phyloP scores from a whole-genome alignment of 805 yeast species.

The Nakazawaea molendinolei region DNA sequence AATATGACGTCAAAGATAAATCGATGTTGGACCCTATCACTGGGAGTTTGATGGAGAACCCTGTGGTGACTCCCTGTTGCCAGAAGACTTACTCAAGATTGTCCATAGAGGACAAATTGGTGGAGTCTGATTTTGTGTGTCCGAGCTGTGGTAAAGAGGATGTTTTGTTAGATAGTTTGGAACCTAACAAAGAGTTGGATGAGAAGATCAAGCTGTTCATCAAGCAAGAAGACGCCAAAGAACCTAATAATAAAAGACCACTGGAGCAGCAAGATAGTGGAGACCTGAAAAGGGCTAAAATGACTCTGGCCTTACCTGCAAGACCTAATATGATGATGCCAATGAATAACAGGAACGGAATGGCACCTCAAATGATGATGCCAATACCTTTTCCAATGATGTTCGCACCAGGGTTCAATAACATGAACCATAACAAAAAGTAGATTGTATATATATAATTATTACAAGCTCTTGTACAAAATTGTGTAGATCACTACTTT shows the following conservation, averaged over 20 bases:
- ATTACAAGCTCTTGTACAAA: too few relatives aligned
- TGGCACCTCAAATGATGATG: conserved; percentile 2
- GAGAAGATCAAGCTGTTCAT: conserved; percentile 46
- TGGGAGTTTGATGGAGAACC: conserved; percentile 55
- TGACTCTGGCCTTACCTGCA: conserved; percentile 6
- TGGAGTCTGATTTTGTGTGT: conserved; percentile 84
- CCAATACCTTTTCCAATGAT: conserved; percentile 11
- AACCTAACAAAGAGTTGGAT: conserved; percentile 53
- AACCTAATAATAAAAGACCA: conserved; percentile 8
- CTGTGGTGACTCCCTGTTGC: conserved; percentile 76
- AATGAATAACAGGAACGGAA: neutral
- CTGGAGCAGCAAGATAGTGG: conserved; percentile 2
- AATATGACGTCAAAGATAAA: conserved; percentile 48
- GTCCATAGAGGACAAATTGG: conserved; percentile 56
- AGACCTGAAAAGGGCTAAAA: conserved; percentile 6
- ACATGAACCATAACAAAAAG: too few relatives aligned
- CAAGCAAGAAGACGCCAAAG: conserved; percentile 24
- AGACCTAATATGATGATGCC: conserved; percentile 6
- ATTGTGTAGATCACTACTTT: too few relatives aligned
- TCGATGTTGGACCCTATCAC: conserved; percentile 67
- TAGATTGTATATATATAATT: too few relatives aligned
- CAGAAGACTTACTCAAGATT: conserved; percentile 48
- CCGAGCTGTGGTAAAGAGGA: conserved; percentile 80
- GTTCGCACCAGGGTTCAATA: conserved; percentile 6
- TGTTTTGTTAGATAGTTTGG: conserved; percentile 65